phyloP scores from a whole-genome alignment of 108 stramenopile genomes.

The Nitzschia sp. region DNA sequence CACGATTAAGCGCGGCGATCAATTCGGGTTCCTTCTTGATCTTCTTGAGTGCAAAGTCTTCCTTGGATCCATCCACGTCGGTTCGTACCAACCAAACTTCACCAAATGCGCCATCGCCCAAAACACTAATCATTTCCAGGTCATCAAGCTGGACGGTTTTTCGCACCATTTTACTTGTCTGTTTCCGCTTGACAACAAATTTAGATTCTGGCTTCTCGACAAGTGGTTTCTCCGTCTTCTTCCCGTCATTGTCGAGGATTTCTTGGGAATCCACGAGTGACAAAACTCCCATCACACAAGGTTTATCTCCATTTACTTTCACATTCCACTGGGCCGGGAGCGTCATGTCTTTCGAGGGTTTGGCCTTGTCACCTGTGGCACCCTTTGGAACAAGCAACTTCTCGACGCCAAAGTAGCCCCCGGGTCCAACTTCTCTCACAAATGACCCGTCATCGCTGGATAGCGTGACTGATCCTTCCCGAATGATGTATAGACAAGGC shows the following conservation, averaged over 20 bases:
- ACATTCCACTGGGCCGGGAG: slow-evolving; percentile 57
- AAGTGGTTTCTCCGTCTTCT: slow-evolving; percentile 12
- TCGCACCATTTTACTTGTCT: slow-evolving; percentile 1
- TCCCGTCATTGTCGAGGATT: slow-evolving; percentile 31
- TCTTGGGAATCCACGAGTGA: slow-evolving; percentile 61
- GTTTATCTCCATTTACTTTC: slow-evolving; percentile 45
- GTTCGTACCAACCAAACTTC: slow-evolving; percentile 81
- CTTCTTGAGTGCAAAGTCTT: slow-evolving; percentile 83
- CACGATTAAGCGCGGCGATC: slow-evolving; percentile 75
- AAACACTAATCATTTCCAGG: slow-evolving; percentile 46
- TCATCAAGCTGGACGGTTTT: slow-evolving; percentile 35
- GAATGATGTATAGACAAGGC: slow-evolving; percentile 55
- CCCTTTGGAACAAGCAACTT: slow-evolving; percentile 44
- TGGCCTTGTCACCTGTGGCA: slow-evolving; percentile 3
- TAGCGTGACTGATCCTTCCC: slow-evolving; percentile 55
- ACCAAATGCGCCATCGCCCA: slow-evolving; percentile 93
- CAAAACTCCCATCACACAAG: slow-evolving; percentile 65
- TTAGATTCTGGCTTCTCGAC: slow-evolving; percentile 15
- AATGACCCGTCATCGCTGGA: slow-evolving; percentile 21
- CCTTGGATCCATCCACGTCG: slow-evolving; percentile 19
- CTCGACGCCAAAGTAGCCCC: slow-evolving; percentile 70
- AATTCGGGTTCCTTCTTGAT: slow-evolving; percentile 84
- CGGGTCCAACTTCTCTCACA: slow-evolving; percentile 32
- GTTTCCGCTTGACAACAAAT: slow-evolving; percentile 21
- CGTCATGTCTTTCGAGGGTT: slow-evolving; percentile 15